Evolutionary conservation across 768 basidiomycete species (phyloP).

Genomic region (Fistulinella prunicolor): DNA sequence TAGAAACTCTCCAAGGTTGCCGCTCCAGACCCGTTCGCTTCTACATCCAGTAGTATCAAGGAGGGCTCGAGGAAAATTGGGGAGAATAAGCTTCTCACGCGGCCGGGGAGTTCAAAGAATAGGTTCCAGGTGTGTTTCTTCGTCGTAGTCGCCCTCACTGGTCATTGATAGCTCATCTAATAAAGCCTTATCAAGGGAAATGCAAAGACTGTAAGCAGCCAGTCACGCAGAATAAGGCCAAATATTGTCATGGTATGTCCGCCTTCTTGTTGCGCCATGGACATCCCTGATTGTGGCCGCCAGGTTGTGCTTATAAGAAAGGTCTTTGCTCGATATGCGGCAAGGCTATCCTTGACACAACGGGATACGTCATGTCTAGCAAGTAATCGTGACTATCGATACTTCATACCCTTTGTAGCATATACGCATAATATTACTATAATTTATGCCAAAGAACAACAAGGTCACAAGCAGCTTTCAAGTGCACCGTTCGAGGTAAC

Average conservation of each 20-base stretch:
- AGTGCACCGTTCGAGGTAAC: no score
- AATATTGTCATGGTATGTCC: conserved; percentile 80
- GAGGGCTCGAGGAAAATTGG: conserved; percentile 78
- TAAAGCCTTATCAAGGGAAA: conserved; percentile 79
- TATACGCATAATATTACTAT: conserved; percentile 11
- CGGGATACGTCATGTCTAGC: conserved; percentile 81
- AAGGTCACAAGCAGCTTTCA: no score
- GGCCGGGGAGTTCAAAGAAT: conserved; percentile 70
- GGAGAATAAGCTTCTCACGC: conserved; percentile 77
- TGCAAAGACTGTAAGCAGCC: conserved; percentile 87
- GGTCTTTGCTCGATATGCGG: conserved; percentile 87
- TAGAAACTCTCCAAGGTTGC: conserved; percentile 91
- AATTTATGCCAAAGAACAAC: neutral
- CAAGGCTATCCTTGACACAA: conserved; percentile 80
- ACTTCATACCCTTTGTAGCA: conserved; percentile 26
- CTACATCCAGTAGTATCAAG: conserved; percentile 71
- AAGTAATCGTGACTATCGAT: conserved; percentile 43
- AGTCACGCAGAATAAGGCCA: conserved; percentile 81
- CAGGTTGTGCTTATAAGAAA: conserved; percentile 87
- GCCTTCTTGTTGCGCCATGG: conserved; percentile 1
- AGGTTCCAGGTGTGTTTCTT: conserved; percentile 62
- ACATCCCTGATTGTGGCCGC: conserved; percentile 5
- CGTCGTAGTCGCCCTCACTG: conserved; percentile 10
- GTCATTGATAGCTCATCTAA: neutral
- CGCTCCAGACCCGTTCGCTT: conserved; percentile 82